These are phyloP conservation scores for Saturnispora sekii DNA, from an alignment of 805 yeast species.

Conservation along the genomic window DNA sequence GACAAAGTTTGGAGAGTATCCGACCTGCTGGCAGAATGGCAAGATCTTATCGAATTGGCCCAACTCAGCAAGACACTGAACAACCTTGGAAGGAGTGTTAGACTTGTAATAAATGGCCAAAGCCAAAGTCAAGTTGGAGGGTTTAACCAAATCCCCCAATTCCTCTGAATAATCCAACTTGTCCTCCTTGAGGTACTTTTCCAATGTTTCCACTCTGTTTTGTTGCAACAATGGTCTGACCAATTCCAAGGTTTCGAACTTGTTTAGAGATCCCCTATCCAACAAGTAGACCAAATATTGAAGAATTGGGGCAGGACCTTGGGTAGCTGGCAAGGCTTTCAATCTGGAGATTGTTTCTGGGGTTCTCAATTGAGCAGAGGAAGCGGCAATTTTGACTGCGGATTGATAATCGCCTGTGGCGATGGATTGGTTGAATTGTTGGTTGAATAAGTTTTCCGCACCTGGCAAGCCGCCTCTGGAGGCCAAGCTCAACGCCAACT, in stretches of 20 bases:
- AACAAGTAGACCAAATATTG: slow-evolving; percentile 86
- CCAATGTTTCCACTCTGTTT: slow-evolving; percentile 85
- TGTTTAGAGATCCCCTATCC: slow-evolving; percentile 87
- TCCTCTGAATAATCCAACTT: slow-evolving; percentile 94
- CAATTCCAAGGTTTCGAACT: slow-evolving; percentile 87
- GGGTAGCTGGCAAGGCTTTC: slow-evolving; percentile 82
- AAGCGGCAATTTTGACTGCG: slow-evolving; percentile 96
- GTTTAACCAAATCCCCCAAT: slow-evolving; percentile 91
- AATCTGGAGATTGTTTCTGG: slow-evolving; percentile 89
- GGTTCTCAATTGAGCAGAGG: slow-evolving; percentile 86
- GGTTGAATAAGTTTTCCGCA: slow-evolving; percentile 83
- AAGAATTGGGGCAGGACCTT: slow-evolving; percentile 91
- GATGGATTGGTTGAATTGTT: slow-evolving; percentile 82
- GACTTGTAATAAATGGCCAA: slow-evolving; percentile 85
- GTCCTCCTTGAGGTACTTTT: slow-evolving; percentile 94
- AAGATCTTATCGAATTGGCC: slow-evolving; percentile 94
- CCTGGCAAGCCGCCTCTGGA: slow-evolving; percentile 96
- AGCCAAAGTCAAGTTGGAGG: slow-evolving; percentile 76
- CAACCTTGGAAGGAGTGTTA: slow-evolving; percentile 77
- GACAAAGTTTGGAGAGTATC: slow-evolving; percentile 82
- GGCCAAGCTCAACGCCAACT: slow-evolving; percentile 79
- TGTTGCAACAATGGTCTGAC: slow-evolving; percentile 94
- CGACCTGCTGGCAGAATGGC: slow-evolving; percentile 86
- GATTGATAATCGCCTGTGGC: slow-evolving; percentile 78
- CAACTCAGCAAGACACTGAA: slow-evolving; percentile 83